These are phyloP conservation scores for Penicillium nordicum DNA, from an alignment of 2,329 filamentous ascomycete genomes.

Conservation along the genomic window DNA sequence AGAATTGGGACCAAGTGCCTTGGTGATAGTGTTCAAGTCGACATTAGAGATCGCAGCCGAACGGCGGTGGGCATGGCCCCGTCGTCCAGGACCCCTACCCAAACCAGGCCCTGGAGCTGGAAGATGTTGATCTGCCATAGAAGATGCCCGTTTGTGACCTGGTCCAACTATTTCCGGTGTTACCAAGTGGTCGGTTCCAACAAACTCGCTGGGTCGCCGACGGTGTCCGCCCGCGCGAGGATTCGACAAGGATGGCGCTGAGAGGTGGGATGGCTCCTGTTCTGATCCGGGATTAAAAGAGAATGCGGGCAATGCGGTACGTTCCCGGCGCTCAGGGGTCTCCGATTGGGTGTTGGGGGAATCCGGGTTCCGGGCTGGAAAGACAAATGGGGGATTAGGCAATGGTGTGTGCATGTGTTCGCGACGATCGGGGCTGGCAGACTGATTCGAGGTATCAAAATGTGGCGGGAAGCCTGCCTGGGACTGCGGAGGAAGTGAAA, in stretches of 20 bases:
- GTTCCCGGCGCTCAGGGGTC: conserved; percentile 45
- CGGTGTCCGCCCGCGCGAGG: conserved; percentile 62
- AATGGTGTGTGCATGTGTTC: conserved; percentile 31
- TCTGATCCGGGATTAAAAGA: conserved; percentile 37
- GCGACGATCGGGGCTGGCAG: conserved; percentile 25
- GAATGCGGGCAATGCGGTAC: conserved; percentile 36
- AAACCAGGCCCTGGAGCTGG: conserved; percentile 38
- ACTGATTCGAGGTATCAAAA: conserved; percentile 20
- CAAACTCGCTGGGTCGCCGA: conserved; percentile 80
- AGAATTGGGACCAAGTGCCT: conserved; percentile 39
- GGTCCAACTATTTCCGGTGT: conserved; percentile 63
- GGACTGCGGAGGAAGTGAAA: conserved; percentile 33
- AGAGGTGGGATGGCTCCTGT: conserved; percentile 43
- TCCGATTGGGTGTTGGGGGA: conserved; percentile 34
- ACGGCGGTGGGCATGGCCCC: conserved; percentile 75
- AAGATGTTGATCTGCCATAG: conserved; percentile 23
- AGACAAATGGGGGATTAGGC: conserved; percentile 64
- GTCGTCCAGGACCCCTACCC: conserved; percentile 51
- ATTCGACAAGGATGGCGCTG: conserved; percentile 50
- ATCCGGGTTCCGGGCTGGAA: conserved; percentile 52
- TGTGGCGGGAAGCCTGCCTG: conserved; percentile 29
- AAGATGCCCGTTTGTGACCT: conserved; percentile 22
- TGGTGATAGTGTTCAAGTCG: conserved; percentile 61
- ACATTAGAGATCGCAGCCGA: conserved; percentile 79
- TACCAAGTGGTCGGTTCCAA: conserved; percentile 60